These are phyloP conservation scores for Artemisia argyi DNA, from an alignment of 129 eudicot genomes.

Conservation along the genomic window DNA sequence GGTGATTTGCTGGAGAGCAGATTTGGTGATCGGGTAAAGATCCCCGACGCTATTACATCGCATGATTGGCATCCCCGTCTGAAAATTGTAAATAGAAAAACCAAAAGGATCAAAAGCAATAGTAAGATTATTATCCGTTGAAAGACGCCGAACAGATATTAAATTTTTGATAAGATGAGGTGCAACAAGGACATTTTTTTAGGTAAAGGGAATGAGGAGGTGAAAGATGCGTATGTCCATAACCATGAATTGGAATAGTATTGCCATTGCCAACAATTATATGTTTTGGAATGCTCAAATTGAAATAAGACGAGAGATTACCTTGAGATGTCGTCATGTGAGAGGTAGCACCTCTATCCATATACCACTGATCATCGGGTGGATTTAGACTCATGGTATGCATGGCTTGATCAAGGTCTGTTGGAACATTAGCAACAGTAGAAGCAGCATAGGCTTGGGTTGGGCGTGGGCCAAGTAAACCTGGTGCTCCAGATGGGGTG, in stretches of 20 bases:
- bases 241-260: neutral
- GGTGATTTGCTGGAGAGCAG: no score
- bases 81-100: neutral
- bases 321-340: no score
- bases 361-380: no score
- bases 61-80: neutral
- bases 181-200: neutral
- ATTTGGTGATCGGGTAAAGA: neutral
- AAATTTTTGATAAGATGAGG: neutral
- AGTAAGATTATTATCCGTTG: neutral
- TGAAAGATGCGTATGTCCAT: neutral
- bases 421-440: no score
- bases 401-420: no score
- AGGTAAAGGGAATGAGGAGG: neutral
- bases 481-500: no score
- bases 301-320: neutral
- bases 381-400: no score
- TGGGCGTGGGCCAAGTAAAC: no score
- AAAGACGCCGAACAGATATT: neutral
- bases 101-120: constrained; percentile 13
- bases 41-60: constrained; percentile 1
- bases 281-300: neutral
- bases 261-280: constrained; percentile 9
- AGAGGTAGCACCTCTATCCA: no score
- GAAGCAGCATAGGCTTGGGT: no score